phyloP scores from a whole-genome alignment of 768 basidiomycete genomes.

The Lentinula guzmanii region DNA sequence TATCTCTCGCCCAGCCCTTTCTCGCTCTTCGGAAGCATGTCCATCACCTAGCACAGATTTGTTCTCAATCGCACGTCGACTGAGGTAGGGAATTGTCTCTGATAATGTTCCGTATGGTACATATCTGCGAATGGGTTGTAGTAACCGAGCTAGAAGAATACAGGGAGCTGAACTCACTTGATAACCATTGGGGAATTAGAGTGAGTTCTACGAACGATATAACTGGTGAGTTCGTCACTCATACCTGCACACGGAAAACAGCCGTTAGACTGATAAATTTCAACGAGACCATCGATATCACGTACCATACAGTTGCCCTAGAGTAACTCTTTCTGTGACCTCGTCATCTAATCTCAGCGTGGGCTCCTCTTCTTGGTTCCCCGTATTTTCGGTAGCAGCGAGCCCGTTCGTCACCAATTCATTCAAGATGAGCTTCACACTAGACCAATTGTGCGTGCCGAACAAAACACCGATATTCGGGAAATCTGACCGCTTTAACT shows the following conservation, averaged over 20 bases:
- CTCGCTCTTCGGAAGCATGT: conserved; percentile 57
- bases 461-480: conserved; percentile 63
- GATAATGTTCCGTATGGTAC: conserved; percentile 70
- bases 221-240: conserved; percentile 75
- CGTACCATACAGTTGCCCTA: conserved; percentile 83
- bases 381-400: conserved; percentile 22
- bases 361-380: conserved; percentile 17
- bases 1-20: conserved; percentile 49
- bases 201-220: conserved; percentile 51
- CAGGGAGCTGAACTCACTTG: conserved; percentile 40
- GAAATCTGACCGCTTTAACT: neutral
- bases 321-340: conserved; percentile 58
- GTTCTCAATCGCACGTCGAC: conserved; percentile 88
- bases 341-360: conserved; percentile 39
- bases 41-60: conserved; percentile 78
- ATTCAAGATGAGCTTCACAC: conserved; percentile 54
- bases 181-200: conserved; percentile 62
- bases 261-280: neutral
- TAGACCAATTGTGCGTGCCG: conserved; percentile 82
- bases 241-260: conserved; percentile 50
- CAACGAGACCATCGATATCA: neutral
- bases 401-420: conserved; percentile 55
- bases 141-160: neutral
- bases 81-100: conserved; percentile 87
- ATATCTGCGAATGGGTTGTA: conserved; percentile 31